Evolutionary conservation across 257 asterid species (phyloP), one percentile per base, ranked within the genome.

Genomic region (Lantana camara): DNA sequence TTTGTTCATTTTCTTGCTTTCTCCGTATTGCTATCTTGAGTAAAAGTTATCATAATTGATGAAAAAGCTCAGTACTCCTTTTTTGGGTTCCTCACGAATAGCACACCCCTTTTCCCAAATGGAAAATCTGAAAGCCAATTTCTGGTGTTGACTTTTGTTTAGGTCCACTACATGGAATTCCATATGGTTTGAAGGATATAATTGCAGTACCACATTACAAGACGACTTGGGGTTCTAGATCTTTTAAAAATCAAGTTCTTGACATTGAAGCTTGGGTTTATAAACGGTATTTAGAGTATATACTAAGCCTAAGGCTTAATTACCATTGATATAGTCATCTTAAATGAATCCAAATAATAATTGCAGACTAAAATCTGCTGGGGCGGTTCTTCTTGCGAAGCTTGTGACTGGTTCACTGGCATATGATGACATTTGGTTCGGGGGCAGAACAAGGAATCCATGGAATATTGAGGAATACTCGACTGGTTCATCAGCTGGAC

Each of bases 401-500:
- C 87, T 94, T 29, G 99, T 83, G 48, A 54, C 95, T 0, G 97
- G 97, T 1, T 90, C 99, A 66, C 73, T 94, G 61, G 97, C 96
- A 34, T 94, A 88, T 59, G 96, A 94, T 71, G 97, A 94, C 69
- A 94, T 90, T 66, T 90, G 95, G 99, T 90, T 88, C 64, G 95
- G 99, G 5, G 99, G 99, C 23, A 78, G 99, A 75, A 94, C 97
- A 10, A 84, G 97, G 75, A 90, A 93, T 63, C 97, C 99, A 4
- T 93, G 99, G 99, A 93, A 93, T 57, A 83, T 93, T 14, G 96
- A 83, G 79, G 95, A 88, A 71, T 90, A 75, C 48, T 79, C 96
- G 69, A 90, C 99, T n/a, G 99, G 97, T 71, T 94, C 99, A 12
- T 94, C 96, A 22, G 92, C 97, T 67, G 99, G 99, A 64, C 96